Evolutionary conservation across 257 asterid genomes (phyloP).

Genomic region (Datura wrightii): DNA sequence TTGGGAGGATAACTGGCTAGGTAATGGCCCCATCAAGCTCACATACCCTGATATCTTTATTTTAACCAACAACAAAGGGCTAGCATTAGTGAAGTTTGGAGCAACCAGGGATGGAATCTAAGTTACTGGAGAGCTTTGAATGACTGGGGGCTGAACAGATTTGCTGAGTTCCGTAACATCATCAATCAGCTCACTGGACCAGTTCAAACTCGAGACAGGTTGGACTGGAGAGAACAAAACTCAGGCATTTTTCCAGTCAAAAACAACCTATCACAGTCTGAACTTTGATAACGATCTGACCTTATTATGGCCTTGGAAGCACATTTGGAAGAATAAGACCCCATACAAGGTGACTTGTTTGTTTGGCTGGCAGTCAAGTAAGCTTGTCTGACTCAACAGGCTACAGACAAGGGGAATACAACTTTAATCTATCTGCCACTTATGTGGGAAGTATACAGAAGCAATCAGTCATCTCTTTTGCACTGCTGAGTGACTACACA

Average conservation of each 20-base stretch:
- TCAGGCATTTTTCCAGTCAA: not conserved
- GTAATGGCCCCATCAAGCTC: not conserved
- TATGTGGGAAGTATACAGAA: not conserved
- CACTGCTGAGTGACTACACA: not conserved
- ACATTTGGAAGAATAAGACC: not conserved
- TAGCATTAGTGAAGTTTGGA: not conserved
- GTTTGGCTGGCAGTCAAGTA: not conserved
- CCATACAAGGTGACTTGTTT: not conserved
- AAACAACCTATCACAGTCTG: not conserved
- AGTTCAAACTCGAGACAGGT: not conserved
- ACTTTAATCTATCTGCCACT: not conserved
- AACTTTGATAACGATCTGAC: not conserved
- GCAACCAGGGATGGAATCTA: not conserved
- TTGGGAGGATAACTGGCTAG: not conserved
- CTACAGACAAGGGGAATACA: constrained; percentile 14
- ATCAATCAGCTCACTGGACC: not conserved
- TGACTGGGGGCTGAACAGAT: not conserved
- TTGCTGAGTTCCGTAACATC: not conserved
- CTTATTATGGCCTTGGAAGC: not conserved
- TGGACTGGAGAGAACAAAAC: not conserved
- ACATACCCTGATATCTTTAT: not conserved
- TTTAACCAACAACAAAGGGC: not conserved
- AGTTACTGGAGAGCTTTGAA: not conserved
- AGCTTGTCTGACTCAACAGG: not conserved
- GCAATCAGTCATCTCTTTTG: not conserved